Percentiles rank a stretch among this genome's conserved stretches.
phyloP scores from a whole-genome alignment of 2,329 filamentous ascomycete species.

The Tetracladium maxilliforme region DNA sequence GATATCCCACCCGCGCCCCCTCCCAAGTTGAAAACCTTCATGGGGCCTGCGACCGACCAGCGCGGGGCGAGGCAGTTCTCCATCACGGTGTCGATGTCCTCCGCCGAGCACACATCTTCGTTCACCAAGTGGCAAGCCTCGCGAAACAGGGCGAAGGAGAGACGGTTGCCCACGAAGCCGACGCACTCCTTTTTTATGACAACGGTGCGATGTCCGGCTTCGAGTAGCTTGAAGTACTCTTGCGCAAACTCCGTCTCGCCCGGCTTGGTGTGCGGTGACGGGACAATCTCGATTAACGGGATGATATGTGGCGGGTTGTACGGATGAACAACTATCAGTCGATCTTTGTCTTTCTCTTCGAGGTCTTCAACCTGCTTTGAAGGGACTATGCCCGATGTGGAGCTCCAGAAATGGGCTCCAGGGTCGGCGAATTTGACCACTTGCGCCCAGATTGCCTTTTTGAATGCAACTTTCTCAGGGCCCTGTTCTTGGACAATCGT shows the following conservation, averaged over 20 bases:
- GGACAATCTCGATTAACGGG: constrained; percentile 43
- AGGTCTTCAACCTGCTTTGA: constrained; percentile 28
- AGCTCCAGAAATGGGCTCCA: constrained; percentile 37
- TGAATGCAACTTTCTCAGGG: constrained; percentile 35
- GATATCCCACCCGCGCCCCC: constrained; percentile 35
- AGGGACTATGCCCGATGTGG: constrained; percentile 40
- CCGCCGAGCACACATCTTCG: constrained; percentile 32
- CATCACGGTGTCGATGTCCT: constrained; percentile 36
- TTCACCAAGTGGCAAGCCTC: constrained; percentile 39
- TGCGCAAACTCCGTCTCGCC: constrained; percentile 22
- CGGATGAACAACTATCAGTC: constrained; percentile 41
- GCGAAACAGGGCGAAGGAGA: constrained; percentile 38
- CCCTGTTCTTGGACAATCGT: constrained; percentile 44
- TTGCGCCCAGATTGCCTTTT: constrained; percentile 31
- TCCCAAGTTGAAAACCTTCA: constrained; percentile 43
- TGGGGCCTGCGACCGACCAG: constrained; percentile 39
- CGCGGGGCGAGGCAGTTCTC: constrained; percentile 33
- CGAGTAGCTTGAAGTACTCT: constrained; percentile 25
- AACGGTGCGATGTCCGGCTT: constrained; percentile 25
- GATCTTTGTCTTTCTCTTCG: constrained; percentile 17
- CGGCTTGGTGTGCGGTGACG: constrained; percentile 23
- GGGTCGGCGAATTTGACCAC: constrained; percentile 27
- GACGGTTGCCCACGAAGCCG: constrained; percentile 41
- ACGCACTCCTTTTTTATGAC: constrained; percentile 32
- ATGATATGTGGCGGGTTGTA: constrained; percentile 49